phyloP scores from a whole-genome alignment of 805 yeast genomes.

The Candida insectorum region DNA sequence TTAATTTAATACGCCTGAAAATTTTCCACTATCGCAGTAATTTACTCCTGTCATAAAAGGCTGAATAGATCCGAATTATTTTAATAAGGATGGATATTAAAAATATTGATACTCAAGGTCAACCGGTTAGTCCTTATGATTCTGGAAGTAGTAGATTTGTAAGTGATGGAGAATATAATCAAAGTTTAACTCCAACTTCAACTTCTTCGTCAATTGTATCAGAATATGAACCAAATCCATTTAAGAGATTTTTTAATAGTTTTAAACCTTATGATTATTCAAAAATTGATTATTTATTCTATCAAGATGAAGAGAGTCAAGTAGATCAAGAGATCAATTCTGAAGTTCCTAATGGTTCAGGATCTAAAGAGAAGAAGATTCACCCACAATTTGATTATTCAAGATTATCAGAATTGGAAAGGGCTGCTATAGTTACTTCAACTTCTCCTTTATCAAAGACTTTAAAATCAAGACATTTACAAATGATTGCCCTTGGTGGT shows the following conservation, averaged over 20 bases:
- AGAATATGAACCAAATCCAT: conserved; percentile 14
- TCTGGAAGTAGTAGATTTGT: conserved; percentile 4
- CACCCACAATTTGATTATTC: conserved; percentile 27
- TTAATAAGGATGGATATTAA: conserved; percentile 5
- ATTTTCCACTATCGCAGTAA: too few species aligned
- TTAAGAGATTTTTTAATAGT: conserved; percentile 17
- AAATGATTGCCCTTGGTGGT: conserved; percentile 23
- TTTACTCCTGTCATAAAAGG: too few species aligned
- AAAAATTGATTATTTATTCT: conserved; percentile 12
- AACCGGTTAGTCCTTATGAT: conserved; percentile 8
- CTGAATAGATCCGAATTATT: too few species aligned
- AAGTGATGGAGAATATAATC: conserved; percentile 2
- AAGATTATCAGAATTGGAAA: conserved; percentile 26
- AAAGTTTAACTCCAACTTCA: conserved; percentile 2
- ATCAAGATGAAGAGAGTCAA: conserved; percentile 10
- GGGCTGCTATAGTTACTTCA: conserved; percentile 32
- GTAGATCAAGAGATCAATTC: conserved; percentile 3
- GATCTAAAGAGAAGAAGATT: conserved; percentile 1
- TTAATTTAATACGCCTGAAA: too few species aligned
- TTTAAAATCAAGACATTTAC: conserved; percentile 15
- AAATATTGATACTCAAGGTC: conserved; percentile 2
- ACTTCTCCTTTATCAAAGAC: conserved; percentile 28
- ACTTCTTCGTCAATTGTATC: conserved; percentile 4
- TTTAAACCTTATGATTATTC: conserved; percentile 28
- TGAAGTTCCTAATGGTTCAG: conserved; percentile 1